These are phyloP conservation scores for Paraconiothyrium sp. DNA, from an alignment of 2,329 filamentous ascomycete genomes.

Conservation along the genomic window DNA sequence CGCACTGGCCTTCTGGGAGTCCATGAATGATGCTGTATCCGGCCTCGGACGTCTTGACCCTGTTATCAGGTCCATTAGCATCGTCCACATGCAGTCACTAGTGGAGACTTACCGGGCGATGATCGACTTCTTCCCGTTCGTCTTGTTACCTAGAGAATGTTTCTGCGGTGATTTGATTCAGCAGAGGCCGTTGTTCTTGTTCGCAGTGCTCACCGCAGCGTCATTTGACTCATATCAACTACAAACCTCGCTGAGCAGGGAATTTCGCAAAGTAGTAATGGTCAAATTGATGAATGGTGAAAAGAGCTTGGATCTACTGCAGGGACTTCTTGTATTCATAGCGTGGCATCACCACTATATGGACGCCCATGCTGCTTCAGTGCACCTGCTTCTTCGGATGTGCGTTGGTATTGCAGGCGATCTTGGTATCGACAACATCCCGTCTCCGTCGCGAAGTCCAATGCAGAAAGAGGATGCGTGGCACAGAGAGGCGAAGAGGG, in stretches of 20 bases:
- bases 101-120: conserved; percentile 44
- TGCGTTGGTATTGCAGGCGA: conserved; percentile 45
- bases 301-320: conserved; percentile 46
- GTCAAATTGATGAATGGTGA: conserved; percentile 48
- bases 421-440: conserved; percentile 40
- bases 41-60: conserved; percentile 44
- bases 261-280: conserved; percentile 48
- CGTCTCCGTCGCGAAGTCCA: conserved; percentile 28
- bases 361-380: conserved; percentile 45
- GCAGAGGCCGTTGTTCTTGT: conserved; percentile 45
- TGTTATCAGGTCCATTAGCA: conserved; percentile 44
- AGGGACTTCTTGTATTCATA: conserved; percentile 46
- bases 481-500: conserved; percentile 45
- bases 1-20: conserved; percentile 44
- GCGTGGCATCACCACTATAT: conserved; percentile 51
- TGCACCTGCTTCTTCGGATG: conserved; percentile 46
- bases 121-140: conserved; percentile 48
- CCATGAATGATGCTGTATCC: conserved; percentile 43
- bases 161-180: conserved; percentile 41
- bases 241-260: conserved; percentile 43
- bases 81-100: conserved; percentile 46
- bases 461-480: conserved; percentile 32
- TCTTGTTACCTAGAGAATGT: conserved; percentile 38
- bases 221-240: conserved; percentile 43
- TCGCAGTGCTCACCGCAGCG: conserved; percentile 45